Base-by-base conservation (phyloP, 805 yeast species). In the Yueomyces sp. region DNA sequence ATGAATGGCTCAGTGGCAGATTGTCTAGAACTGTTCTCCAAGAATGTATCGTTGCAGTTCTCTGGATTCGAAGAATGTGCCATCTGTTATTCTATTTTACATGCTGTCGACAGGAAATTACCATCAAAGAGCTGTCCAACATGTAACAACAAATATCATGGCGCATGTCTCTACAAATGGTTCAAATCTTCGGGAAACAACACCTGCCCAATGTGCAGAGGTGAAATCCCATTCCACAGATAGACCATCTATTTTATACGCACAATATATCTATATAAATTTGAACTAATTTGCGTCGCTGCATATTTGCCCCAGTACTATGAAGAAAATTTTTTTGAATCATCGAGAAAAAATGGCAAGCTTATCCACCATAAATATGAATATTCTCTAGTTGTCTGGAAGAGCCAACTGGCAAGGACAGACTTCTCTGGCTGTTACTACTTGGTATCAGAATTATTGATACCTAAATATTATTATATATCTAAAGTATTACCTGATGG, bases 11-110 rank as follows among this genome's bases (percentile, higher is more conserved):
- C 86, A 19, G 65, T 65, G 9, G 46, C 73, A 52, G 68, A 72
- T 43, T 63, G 69, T 12, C 47, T 67, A 42, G 69, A 66, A 40
- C 55, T 64, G 34, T 64, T 67, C 44, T 53, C 66, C 41, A 77
- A 76, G 52, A 85, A 90, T 54, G 87, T 86, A 42, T 74, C 77
- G 44, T 69, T 84, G 52, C 94, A 88, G 57, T 88, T 94, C 60
- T 83, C 88, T 6, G 96, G 96, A 0, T 87, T 85, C 50, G 96
- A 86, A 55, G 97, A 90, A 47, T 92, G 99, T 72, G 95, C 97
- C 3, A 87, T 92, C 52, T 92, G 99, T 61, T 92, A 92, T 61
- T 83, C 95, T 12, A 81, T 90, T 45, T 66, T 92, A 49, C 95
- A 88, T 57, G 72, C 72, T 11, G 87, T 83, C 48, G 96, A 87